Percentiles rank a stretch among this genome's conserved stretches.
These are phyloP conservation scores for Trichophyton rubrum DNA, from an alignment of 2,329 filamentous ascomycete genomes.

Conservation along the genomic window DNA sequence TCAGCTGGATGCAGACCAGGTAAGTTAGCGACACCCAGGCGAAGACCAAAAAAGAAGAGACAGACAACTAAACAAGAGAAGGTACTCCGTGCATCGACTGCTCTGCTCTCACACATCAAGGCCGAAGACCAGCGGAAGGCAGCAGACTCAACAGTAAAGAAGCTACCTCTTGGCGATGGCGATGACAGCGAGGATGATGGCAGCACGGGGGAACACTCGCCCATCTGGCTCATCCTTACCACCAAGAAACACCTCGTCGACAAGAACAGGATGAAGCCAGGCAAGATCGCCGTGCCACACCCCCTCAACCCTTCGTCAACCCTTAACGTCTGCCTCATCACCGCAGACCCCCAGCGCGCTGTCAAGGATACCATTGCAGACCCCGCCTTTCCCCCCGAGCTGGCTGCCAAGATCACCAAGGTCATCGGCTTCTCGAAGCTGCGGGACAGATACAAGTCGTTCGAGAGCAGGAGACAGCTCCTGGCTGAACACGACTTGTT, in stretches of 20 bases:
- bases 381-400: conserved; percentile 54
- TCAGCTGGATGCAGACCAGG: conserved; percentile 37
- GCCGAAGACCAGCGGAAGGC: conserved; percentile 38
- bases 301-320: conserved; percentile 55
- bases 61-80: conserved; percentile 28
- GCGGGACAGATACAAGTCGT: conserved; percentile 78
- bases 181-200: conserved; percentile 31
- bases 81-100: conserved; percentile 47
- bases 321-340: conserved; percentile 72
- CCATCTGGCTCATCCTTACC: conserved; percentile 49
- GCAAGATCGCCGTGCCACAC: conserved; percentile 68
- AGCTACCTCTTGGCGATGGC: conserved; percentile 39
- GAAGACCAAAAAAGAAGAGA: background rate
- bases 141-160: conserved; percentile 39
- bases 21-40: conserved; percentile 13
- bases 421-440: conserved; percentile 77
- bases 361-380: conserved; percentile 82
- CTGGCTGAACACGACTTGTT: conserved; percentile 83
- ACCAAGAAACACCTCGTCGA: conserved; percentile 59
- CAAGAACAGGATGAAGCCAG: conserved; percentile 67
- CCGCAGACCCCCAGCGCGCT: conserved; percentile 65
- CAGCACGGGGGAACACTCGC: conserved; percentile 33
- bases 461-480: conserved; percentile 74
- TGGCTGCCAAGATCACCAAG: conserved; percentile 56
- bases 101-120: conserved; percentile 47